Base-by-base conservation (phyloP, 176 grass and related monocot species). In the Thalia dealbata region DNA sequence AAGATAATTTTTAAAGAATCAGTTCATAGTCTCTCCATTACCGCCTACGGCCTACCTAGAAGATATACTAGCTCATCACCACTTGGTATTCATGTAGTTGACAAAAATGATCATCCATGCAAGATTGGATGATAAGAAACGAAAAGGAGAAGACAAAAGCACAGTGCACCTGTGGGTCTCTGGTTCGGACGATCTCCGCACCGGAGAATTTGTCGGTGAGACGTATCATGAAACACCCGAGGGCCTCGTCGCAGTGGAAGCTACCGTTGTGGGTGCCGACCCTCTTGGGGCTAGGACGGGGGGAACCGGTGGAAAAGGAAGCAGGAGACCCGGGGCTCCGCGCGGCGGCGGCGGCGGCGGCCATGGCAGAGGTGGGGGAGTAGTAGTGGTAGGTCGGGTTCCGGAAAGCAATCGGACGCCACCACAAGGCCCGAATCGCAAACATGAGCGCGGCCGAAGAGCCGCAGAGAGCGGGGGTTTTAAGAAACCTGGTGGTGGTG, bases 231-330 rank as follows among this genome's bases (percentile, higher is more conserved):
- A 86, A 91, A 79, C 95, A 99, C 15, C 95, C 95, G 62, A 97
- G 95, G 50, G 95, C 95, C 90, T 99, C 95, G 19, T 99, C 95
- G 76, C 95, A 99, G 84, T 99, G 95, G 87, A 99, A 99, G 83
- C 87, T 92, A 35, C 95, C 95, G 65, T 93, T 92, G 87, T 99
- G 95, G 32, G 90, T 99, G 3, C 95, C 95, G 60, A 99, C 87
- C 78, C 95, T 82, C 85, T 21, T 70, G 52, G 3, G 38, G 41
- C 75, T 82, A 66, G 80, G 83, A 70, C 50, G 81, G 19, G 63
- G 77, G 16, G 80, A 78, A 35, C 79, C 80, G 48, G 76, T 80
- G 3, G 71, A 75, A 60, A 76, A 86, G 21, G 76, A 25, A 50
- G 73, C 69, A 69, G 54, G 78, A 58, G 88, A 70, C 65, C 81